Percentiles rank a stretch among this genome's conserved stretches.
Evolutionary conservation across 805 yeast genomes (phyloP).

Genomic region (Monosporozyma siamensis): DNA sequence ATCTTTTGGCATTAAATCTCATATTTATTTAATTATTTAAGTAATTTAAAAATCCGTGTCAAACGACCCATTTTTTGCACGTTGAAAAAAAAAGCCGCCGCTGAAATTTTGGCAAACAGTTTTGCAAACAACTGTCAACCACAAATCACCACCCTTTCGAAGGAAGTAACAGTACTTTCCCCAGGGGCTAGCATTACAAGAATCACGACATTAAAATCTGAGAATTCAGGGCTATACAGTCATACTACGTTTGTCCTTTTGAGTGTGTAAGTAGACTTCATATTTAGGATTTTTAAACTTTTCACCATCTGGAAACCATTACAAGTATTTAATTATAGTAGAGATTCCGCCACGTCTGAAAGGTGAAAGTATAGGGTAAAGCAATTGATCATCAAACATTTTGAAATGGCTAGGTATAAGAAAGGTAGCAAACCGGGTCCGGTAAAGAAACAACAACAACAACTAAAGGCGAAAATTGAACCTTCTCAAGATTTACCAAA

Average conservation of each 20-base stretch:
- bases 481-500: neutral
- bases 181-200: neutral
- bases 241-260: constrained; percentile 1
- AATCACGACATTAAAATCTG: constrained; percentile 5
- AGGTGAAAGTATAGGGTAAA: too few species aligned
- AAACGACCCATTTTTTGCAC: neutral
- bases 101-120: neutral
- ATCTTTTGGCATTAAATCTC: neutral
- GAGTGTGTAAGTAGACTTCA: neutral
- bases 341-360: too few species aligned
- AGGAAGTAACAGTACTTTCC: neutral
- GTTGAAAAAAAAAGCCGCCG: neutral
- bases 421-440: neutral
- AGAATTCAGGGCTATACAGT: constrained; percentile 4
- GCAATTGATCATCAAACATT: too few species aligned
- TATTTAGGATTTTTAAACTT: neutral
- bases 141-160: neutral
- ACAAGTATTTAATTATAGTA: too few species aligned
- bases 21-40: too few species aligned
- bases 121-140: constrained; percentile 1
- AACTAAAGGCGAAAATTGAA: neutral
- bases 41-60: neutral
- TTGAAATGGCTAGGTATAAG: constrained; percentile 4
- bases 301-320: too few species aligned
- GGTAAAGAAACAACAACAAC: neutral